These are phyloP conservation scores for Sonneratia alba DNA, from an alignment of 345 rosid genomes.

Conservation along the genomic window DNA sequence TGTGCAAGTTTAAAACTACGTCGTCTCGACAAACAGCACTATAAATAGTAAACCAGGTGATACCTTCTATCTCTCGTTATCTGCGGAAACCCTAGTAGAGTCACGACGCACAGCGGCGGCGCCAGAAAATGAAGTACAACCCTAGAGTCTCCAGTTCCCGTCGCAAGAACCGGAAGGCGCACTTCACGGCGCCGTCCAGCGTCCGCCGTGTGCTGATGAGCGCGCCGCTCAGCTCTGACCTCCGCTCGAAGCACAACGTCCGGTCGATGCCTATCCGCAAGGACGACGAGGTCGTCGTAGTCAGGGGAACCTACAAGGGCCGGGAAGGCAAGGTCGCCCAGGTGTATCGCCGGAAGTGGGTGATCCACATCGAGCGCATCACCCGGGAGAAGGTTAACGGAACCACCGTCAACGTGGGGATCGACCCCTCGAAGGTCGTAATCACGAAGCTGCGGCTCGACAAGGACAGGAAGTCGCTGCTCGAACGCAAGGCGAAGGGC, in stretches of 20 bases:
- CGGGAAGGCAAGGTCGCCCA: no score
- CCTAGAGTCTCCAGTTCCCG: slow-evolving; percentile 14
- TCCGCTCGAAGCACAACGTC: no score
- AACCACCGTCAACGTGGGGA: slow-evolving; percentile 14
- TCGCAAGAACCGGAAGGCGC: no score
- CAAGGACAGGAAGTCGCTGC: slow-evolving; percentile 15
- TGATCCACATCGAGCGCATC: no score
- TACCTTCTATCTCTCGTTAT: not conserved
- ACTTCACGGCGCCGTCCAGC: no score
- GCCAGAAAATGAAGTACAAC: slow-evolving; percentile 14
- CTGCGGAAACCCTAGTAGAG: slow-evolving; percentile 2
- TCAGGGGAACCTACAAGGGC: no score
- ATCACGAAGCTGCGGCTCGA: slow-evolving; percentile 13
- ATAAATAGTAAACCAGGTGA: not conserved
- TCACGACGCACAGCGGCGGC: not conserved
- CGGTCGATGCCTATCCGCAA: no score
- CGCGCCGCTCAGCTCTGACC: no score
- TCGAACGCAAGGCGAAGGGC: slow-evolving; percentile 14
- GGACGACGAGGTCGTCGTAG: no score
- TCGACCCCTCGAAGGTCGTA: slow-evolving; percentile 11
- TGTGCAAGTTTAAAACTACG: not conserved
- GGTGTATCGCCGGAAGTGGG: no score
- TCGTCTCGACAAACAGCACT: not conserved
- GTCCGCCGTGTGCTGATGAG: no score
- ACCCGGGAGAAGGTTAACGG: slow-evolving; percentile 14